A percentile compares a stretch with the other conserved stretches of the same genome.
Evolutionary conservation across 2,329 filamentous ascomycete species (phyloP).

Genomic region (Ophiocordyceps sinensis): DNA sequence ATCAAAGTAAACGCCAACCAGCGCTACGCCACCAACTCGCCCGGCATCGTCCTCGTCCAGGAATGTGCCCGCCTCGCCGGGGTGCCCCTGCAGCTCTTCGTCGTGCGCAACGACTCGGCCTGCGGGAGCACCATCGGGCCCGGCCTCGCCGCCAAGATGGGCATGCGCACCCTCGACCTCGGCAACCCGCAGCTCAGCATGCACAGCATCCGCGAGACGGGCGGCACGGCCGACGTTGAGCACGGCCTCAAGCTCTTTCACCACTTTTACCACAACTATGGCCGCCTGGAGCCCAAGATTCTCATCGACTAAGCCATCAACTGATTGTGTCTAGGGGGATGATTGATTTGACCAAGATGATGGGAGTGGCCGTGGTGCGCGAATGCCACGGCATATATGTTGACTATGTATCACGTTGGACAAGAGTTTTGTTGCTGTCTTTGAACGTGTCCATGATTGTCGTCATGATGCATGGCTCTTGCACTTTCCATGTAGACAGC

Average conservation of each 20-base stretch:
- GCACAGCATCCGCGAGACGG: slow-evolving; percentile 93
- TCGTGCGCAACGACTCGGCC: slow-evolving; percentile 86
- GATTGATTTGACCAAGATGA: no score
- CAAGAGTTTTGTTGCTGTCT: no score
- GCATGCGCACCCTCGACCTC: slow-evolving; percentile 77
- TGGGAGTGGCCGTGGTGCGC: neutral
- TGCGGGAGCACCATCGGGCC: slow-evolving; percentile 96
- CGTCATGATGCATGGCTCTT: no score
- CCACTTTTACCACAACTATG: slow-evolving; percentile 75
- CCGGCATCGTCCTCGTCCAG: slow-evolving; percentile 83
- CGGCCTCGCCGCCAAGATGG: slow-evolving; percentile 81
- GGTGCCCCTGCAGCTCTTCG: slow-evolving; percentile 88
- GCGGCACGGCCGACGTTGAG: slow-evolving; percentile 75
- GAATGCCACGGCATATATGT: no score
- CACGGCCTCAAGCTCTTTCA: slow-evolving; percentile 77
- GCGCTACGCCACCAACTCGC: slow-evolving; percentile 90
- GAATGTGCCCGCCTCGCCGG: slow-evolving; percentile 62
- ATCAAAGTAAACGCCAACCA: slow-evolving; percentile 98
- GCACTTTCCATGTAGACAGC: no score
- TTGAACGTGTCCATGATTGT: no score
- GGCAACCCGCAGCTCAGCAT: slow-evolving; percentile 92
- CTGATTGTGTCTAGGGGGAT: no score
- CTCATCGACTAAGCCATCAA: slow-evolving; percentile 51
- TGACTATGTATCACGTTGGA: no score
- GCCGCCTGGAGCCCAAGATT: slow-evolving; percentile 69